Percentiles rank a stretch among this genome's conserved stretches.
Conservation (phyloP, 2,329 filamentous ascomycete genomes). For the Fusarium sororula region DNA sequence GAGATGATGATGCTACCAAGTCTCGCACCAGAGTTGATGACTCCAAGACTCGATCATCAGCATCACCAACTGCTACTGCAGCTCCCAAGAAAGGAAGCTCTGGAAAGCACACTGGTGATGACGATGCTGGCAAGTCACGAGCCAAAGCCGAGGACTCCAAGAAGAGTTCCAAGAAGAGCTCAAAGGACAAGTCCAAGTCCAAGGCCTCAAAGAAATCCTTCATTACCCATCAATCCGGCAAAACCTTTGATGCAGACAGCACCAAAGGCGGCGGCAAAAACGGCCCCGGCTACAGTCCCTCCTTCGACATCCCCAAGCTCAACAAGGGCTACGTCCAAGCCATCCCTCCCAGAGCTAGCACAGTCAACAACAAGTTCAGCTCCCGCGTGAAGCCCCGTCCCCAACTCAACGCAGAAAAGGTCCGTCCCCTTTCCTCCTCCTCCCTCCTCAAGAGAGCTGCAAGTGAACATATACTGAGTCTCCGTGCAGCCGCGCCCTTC, state of each 20-base stretch:
- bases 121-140: background rate
- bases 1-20: background rate
- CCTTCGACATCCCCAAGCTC: background rate
- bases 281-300: background rate
- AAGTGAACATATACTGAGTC: background rate
- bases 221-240: background rate
- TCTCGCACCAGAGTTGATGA: background rate
- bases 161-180: background rate
- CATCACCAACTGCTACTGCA: background rate
- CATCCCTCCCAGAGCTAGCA: background rate
- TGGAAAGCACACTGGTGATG: background rate
- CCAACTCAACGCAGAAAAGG: background rate
- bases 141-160: background rate
- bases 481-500: constrained; percentile 17
- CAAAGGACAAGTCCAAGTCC: background rate
- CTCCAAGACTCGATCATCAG: background rate
- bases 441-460: background rate
- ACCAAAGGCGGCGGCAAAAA: constrained; percentile 13
- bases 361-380: background rate
- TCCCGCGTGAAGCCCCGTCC: constrained; percentile 1
- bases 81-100: background rate
- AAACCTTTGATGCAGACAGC: constrained; percentile 7
- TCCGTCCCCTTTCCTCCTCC: background rate
- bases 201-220: background rate
- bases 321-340: constrained; percentile 12